A percentile compares a stretch with the other conserved stretches of the same genome.
phyloP scores from a whole-genome alignment of 2,329 filamentous ascomycete species.

The Colletotrichum acutatum region DNA sequence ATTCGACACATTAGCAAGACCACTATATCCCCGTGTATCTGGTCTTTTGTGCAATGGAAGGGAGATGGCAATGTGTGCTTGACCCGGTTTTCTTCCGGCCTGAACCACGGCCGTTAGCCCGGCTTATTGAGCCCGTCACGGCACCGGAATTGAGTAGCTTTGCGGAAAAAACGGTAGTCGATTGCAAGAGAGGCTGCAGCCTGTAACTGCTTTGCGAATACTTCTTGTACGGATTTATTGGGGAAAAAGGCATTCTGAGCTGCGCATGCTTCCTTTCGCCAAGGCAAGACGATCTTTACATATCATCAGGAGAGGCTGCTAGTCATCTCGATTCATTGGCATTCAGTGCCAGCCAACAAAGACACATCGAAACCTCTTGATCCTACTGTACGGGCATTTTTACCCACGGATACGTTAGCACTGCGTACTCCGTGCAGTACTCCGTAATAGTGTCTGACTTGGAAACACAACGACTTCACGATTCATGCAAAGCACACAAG shows the following conservation, averaged over 20 bases:
- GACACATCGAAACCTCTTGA: neutral
- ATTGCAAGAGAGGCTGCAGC: neutral
- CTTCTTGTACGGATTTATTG: neutral
- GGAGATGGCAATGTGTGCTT: neutral
- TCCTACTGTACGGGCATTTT: too few species aligned
- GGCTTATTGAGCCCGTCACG: neutral
- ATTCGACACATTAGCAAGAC: constrained; percentile 6
- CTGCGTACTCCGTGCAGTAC: neutral
- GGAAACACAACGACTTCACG: neutral
- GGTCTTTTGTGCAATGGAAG: neutral
- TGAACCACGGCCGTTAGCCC: neutral
- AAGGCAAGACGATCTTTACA: neutral
- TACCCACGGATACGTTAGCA: neutral
- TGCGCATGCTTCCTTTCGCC: neutral
- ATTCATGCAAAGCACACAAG: neutral
- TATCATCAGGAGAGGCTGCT: neutral
- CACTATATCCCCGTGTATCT: neutral
- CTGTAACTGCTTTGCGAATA: neutral
- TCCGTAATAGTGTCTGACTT: neutral
- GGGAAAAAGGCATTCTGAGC: neutral
- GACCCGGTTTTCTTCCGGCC: neutral
- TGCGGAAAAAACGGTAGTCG: neutral
- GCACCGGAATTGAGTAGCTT: neutral
- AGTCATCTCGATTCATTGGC: neutral
- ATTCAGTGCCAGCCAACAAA: neutral